Evolutionary conservation across 495 filamentous ascomycete species (phyloP).

Genomic region (Monascus purpureus): DNA sequence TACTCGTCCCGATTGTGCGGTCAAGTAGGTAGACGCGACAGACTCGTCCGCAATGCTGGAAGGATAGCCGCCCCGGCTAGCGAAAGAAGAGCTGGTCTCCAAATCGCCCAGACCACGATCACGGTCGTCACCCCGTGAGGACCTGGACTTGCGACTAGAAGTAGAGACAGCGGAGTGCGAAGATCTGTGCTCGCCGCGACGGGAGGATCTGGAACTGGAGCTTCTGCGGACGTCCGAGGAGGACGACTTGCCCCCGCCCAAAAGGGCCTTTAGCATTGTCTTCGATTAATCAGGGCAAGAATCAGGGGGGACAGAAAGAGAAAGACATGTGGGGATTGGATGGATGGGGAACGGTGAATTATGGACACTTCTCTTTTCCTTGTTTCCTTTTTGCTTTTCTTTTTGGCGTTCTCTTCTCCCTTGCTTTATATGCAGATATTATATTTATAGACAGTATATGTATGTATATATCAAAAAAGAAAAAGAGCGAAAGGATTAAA

Average conservation of each 20-base stretch:
- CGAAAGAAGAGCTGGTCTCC: conserved; percentile 20
- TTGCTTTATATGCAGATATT: too few relatives aligned
- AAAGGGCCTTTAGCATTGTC: conserved; percentile 33
- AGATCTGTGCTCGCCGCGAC: too few relatives aligned
- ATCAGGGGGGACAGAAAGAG: neutral
- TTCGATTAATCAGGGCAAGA: conserved; percentile 8
- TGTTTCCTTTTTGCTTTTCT: too few relatives aligned
- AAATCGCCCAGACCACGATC: conserved; percentile 31
- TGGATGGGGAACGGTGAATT: too few relatives aligned
- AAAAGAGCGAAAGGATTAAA: neutral
- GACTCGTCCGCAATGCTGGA: conserved; percentile 30
- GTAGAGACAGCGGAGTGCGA: conserved; percentile 16
- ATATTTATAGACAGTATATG: too few relatives aligned
- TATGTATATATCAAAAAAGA: neutral
- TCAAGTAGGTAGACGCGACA: conserved; percentile 39
- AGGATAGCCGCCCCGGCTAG: conserved; percentile 20
- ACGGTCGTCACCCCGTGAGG: conserved; percentile 44
- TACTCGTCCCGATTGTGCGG: conserved; percentile 29
- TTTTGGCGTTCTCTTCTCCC: too few relatives aligned
- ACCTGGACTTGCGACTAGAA: conserved; percentile 34
- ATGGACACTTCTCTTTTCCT: too few relatives aligned
- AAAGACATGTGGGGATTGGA: too few relatives aligned
- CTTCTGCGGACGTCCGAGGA: conserved; percentile 23
- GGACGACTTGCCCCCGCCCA: conserved; percentile 30
- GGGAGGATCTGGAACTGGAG: too few relatives aligned